Base-by-base conservation (phyloP, 2,329 filamentous ascomycete genomes). In the Purpureocillium takamizusanense region DNA sequence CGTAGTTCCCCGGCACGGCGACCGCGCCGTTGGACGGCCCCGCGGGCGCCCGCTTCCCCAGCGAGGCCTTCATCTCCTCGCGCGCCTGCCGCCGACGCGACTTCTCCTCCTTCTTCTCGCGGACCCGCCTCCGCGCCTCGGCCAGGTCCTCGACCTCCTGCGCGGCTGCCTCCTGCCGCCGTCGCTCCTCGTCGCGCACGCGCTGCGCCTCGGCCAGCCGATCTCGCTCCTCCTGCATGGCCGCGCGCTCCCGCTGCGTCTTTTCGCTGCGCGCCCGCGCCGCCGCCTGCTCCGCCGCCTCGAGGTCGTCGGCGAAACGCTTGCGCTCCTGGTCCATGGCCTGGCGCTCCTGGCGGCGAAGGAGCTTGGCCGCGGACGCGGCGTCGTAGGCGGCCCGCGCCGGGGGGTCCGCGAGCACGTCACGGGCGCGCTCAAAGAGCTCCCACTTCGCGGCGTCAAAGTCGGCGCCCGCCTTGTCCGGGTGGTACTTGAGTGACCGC, bases 401-500 rank as follows among this genome's bases (percentile, higher is more conserved):
- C 12, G 72, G 74, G 0, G 77, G 63, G 46, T 88, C 81, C 21
- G 78, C 75, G 3, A 97, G 76, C 2, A 95, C 76, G 61, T 94
- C 87, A 55, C 86, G 79, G n/a, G 87, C 89, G 44, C 84, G 83
- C 54, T 88, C 84, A 41, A 94, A 79, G 1, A 84, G 70, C 60
- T 95, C 85, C 68, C 94, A 97, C 53, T 84, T 85, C 40, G 81
- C 80, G 33, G 86, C 72, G 48, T 92, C 86, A 51, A 83, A 86
- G 29, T 72, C 66, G 37, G 76, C 78, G 46, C 81, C 76, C 39
- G 89, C 81, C 65, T 95, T 95, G 71, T 97, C 90, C 1, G 90
- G 90, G 60, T 97, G 90, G 67, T 89, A 87, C 54, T 86, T 87
- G n/a, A 95, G 70, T 4, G 87, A 87, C 23, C 82, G 81, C 51